These are phyloP conservation scores for Lentinula boryana DNA, from an alignment of 768 basidiomycete species.

Conservation along the genomic window DNA sequence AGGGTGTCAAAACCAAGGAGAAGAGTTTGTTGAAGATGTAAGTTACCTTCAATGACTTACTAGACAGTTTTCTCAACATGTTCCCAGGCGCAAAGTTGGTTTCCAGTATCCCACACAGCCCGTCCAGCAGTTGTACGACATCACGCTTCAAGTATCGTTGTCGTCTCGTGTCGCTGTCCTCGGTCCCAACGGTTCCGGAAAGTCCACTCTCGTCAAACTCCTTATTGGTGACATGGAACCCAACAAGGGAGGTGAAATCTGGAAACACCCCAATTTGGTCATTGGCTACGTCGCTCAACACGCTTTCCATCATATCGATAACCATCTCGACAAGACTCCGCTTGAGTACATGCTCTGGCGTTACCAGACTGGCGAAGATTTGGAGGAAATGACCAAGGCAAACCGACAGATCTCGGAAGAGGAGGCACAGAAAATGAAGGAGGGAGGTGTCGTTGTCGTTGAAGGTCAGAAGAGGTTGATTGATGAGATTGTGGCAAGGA, in stretches of 20 bases:
- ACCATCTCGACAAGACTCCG: slow-evolving; percentile 97
- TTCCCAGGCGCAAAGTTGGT: slow-evolving; percentile 71
- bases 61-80: background rate
- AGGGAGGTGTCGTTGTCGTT: slow-evolving; percentile 76
- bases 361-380: slow-evolving; percentile 98
- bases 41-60: slow-evolving; percentile 5
- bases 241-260: slow-evolving; percentile 94
- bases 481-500: slow-evolving; percentile 84
- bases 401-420: slow-evolving; percentile 81
- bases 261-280: slow-evolving; percentile 99
- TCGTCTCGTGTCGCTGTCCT: slow-evolving; percentile 98
- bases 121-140: slow-evolving; percentile 89
- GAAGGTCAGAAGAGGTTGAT: slow-evolving; percentile 95
- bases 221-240: slow-evolving; percentile 95
- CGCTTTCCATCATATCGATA: slow-evolving; percentile 99
- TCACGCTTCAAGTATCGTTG: slow-evolving; percentile 93
- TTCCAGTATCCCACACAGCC: slow-evolving; percentile 91
- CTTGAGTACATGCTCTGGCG: slow-evolving; percentile 99
- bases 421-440: slow-evolving; percentile 95
- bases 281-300: slow-evolving; percentile 99
- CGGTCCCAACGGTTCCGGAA: slow-evolving; percentile 98
- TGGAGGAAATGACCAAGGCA: slow-evolving; percentile 95
- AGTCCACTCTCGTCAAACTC: slow-evolving; percentile 95
- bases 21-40: slow-evolving; percentile 93
- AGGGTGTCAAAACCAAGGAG: slow-evolving; percentile 99